Percentiles rank a stretch among this genome's conserved stretches.
These are phyloP conservation scores for Tricholoma hemisulphureum DNA, from an alignment of 768 basidiomycete species.

Conservation along the genomic window DNA sequence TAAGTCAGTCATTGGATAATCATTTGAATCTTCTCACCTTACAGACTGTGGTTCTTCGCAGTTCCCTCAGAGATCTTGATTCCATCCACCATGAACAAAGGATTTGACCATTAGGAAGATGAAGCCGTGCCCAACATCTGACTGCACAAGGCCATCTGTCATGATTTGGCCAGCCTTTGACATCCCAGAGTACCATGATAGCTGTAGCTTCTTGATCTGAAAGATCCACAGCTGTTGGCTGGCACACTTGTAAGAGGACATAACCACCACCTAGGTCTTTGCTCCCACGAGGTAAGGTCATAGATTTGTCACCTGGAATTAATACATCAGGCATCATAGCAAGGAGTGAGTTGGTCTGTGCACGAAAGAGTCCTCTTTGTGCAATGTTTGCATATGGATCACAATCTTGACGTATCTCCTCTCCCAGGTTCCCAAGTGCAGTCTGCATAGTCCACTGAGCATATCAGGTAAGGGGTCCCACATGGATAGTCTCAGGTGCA, in stretches of 20 bases:
- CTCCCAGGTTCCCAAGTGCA: constrained; percentile 10
- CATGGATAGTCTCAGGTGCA: background rate
- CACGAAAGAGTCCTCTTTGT: background rate
- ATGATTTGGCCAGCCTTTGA: background rate
- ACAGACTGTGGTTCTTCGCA: constrained; percentile 19
- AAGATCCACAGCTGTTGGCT: background rate
- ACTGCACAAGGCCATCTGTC: background rate
- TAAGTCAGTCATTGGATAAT: background rate
- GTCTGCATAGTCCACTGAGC: constrained; percentile 16
- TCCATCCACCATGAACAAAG: constrained; percentile 34
- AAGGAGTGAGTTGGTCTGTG: background rate
- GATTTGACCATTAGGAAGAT: constrained; percentile 39
- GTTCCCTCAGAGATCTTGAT: constrained; percentile 9
- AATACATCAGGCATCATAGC: background rate
- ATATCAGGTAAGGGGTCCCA: background rate
- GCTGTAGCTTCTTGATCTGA: background rate
- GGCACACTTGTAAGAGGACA: background rate
- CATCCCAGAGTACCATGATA: background rate
- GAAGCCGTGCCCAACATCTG: constrained; percentile 32
- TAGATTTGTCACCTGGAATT: background rate
- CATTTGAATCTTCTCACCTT: constrained; percentile 18
- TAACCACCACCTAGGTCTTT: background rate
- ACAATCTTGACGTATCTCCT: background rate
- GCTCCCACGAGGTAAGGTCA: background rate
- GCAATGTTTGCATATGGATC: background rate